Base-by-base conservation (phyloP, 148 eudicot species). In the Simmondsia chinensis region DNA sequence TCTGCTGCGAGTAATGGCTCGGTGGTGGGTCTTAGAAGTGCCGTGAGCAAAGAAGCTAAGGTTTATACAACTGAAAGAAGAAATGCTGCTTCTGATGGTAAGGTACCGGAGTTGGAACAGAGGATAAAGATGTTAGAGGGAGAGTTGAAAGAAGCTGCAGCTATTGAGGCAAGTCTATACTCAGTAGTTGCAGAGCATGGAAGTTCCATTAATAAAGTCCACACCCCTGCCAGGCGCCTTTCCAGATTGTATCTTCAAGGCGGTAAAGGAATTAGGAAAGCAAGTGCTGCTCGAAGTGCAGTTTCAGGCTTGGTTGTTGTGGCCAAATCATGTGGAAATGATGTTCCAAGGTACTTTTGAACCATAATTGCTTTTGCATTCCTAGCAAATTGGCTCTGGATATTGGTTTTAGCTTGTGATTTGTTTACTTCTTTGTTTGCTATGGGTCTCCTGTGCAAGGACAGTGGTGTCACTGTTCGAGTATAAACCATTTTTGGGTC, bases 271-370 rank as follows among this genome's bases (percentile, higher is more conserved):
- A 70, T 68, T 51, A 66, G 70, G 52, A 73, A 74, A 65, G 73
- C 79, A 24, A 72, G 64, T 73, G 81, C 82, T 6, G 94, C 96
- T 37, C 75, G 65, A 71, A 77, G 74, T 67, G 68, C 78, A 19
- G 74, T 77, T 9, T 93, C 99, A 7, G 99, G 96, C 47, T 46
- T 93, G 30, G 70, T 77, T 63, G 66, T 80, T 34, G 94, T 86
- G 56, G 74, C 94, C 61, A 93, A 86, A 75, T 89, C 96, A 59
- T 93, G 99, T 32, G 99, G 99, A 65, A 91, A 75, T 62, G 99
- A 93, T 57, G 99, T 93, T 55, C 87, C 99, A 10, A 82, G 99
- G 99, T 91, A 74, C 23, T 7, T 43, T 10, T 29, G 15, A 8
- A 28, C 4, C 16, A 20, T 48, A 4, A 20, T 9, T 11, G 26